Evolutionary conservation across 257 asterid genomes (phyloP), one percentile per base, ranked within the genome.

Genomic region (Solanum chiquidenum): DNA sequence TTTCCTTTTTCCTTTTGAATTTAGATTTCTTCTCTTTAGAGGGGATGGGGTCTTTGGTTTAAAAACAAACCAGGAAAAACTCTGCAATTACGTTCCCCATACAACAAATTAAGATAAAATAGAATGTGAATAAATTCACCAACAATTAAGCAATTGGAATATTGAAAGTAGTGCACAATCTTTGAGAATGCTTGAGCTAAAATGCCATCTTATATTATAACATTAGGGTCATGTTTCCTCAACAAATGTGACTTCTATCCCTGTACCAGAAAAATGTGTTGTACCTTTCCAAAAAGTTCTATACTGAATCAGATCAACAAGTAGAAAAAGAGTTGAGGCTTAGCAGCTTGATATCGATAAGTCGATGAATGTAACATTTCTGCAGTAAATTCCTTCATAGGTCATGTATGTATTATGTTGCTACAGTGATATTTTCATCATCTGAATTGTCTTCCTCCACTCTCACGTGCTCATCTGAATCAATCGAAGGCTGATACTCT

Each of bases 401-500:
- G 85, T 9, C 40, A 44, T 27, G 85, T 58, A 12, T 73, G 52
- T 64, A 38, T 74, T 77, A 88, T 88, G 88, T 82, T 35, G 94
- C 92, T 94, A 92, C 92, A 12, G 94, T 85, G 89, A 95, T 92
- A 88, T 89, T 95, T 73, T 92, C 94, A 52, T 87, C 95, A 66
- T 76, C 93, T 49, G 88, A 88, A 86, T 71, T 85, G 44, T 90
- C 91, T n/a, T 44, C 92, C 88, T 84, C 90, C 37, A 20, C 74
- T 84, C 87, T 92, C 9, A 89, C 40, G 12, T 80, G 40, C 34
- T 46, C 68, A 4, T 80, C 66, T 66, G 96, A 86, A 84, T 90
- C 92, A 88, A 91, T 83, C 58, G 91, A 62, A 68, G 94, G 87
- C 55, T 93, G 85, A 89, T 91, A 83, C 44, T 68, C 87, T 8